These are phyloP conservation scores for Bipolaris bicolor DNA, from an alignment of 2,329 filamentous ascomycete genomes.

Conservation along the genomic window DNA sequence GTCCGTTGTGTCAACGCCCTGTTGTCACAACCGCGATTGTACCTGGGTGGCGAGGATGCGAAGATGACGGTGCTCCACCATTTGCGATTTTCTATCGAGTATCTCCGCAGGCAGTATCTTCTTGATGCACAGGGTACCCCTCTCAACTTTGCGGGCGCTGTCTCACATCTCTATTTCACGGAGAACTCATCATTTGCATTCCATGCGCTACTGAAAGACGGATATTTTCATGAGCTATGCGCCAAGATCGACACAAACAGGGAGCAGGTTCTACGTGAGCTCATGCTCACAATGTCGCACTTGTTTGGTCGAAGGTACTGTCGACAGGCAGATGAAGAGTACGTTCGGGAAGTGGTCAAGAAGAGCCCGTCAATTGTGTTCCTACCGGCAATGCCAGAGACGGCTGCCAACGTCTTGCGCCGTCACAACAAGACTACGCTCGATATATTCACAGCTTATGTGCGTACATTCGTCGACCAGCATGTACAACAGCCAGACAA, in stretches of 20 bases:
- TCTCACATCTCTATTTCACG: conserved; percentile 77
- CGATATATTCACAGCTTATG: conserved; percentile 70
- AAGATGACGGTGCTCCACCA: conserved; percentile 76
- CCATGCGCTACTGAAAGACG: conserved; percentile 72
- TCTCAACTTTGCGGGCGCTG: conserved; percentile 73
- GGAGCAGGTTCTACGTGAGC: conserved; percentile 58
- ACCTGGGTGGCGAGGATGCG: conserved; percentile 71
- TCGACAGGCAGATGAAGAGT: conserved; percentile 55
- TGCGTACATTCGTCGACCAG: conserved; percentile 70
- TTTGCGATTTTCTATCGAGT: conserved; percentile 80
- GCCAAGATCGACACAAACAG: conserved; percentile 60
- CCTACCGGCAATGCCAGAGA: conserved; percentile 66
- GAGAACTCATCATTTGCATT: conserved; percentile 79
- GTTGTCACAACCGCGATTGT: conserved; percentile 72
- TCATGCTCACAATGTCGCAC: conserved; percentile 74
- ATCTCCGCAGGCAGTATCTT: conserved; percentile 71
- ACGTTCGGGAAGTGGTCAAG: conserved; percentile 58
- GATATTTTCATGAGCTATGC: conserved; percentile 72
- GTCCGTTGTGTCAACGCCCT: conserved; percentile 68
- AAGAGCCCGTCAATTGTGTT: conserved; percentile 68
- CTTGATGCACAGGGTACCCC: conserved; percentile 66
- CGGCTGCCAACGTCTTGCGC: conserved; percentile 62
- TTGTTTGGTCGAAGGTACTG: conserved; percentile 69
- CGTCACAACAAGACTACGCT: conserved; percentile 71
- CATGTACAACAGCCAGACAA: conserved; percentile 63